phyloP scores from a whole-genome alignment of 768 basidiomycete species.

The Inosperma sp. region DNA sequence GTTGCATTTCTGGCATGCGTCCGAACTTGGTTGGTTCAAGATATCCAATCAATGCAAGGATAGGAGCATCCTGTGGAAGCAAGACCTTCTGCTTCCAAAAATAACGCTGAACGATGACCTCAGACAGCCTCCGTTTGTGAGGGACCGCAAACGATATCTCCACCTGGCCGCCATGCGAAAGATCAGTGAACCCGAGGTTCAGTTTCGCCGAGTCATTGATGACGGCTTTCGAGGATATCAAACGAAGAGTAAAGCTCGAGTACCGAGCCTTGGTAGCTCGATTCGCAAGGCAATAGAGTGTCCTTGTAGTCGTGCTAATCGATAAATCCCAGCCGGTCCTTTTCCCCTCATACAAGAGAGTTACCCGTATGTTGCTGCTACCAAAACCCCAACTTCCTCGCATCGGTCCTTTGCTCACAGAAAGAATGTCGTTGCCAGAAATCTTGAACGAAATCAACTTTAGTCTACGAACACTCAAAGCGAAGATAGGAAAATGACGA shows the following conservation, averaged over 20 bases:
- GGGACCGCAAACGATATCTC: not conserved
- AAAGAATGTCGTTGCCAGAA: slow-evolving; percentile 1
- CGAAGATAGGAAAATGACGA: too few relatives aligned
- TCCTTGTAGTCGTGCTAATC: not conserved
- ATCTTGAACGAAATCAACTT: not conserved
- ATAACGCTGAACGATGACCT: not conserved
- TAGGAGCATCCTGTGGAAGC: slow-evolving; percentile 1
- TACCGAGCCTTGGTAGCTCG: slow-evolving; percentile 6
- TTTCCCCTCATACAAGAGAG: not conserved
- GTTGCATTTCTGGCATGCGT: not conserved
- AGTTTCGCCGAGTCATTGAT: slow-evolving; percentile 1
- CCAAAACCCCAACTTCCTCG: not conserved
- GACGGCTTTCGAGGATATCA: not conserved
- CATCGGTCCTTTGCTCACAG: not conserved
- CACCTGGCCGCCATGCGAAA: not conserved
- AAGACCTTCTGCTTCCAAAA: not conserved
- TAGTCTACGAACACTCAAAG: not conserved
- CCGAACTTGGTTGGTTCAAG: not conserved
- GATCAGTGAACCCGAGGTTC: slow-evolving; percentile 4
- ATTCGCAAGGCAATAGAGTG: slow-evolving; percentile 5
- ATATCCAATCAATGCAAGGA: slow-evolving; percentile 5
- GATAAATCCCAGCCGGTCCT: not conserved
- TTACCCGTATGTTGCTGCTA: not conserved
- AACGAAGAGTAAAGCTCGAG: slow-evolving; percentile 7
- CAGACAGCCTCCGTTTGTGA: not conserved